These are phyloP conservation scores for Golubevia sp. DNA, from an alignment of 1,284 basidiomycete genomes.

Conservation along the genomic window DNA sequence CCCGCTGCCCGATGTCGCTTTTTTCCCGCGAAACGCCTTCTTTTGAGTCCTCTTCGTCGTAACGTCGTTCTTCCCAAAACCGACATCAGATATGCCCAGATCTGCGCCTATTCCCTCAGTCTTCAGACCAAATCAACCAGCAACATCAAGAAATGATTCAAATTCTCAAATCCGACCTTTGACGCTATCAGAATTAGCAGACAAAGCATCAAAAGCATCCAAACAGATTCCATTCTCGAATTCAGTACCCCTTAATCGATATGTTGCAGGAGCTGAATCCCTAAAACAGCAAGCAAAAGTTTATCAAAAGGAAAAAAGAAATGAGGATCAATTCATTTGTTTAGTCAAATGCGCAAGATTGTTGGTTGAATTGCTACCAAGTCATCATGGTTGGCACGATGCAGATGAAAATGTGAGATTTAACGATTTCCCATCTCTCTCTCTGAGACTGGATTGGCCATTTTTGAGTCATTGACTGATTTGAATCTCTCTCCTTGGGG, in stretches of 20 bases:
- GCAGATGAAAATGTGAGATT: not conserved
- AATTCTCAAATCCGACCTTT: not conserved
- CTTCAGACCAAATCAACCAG: not conserved
- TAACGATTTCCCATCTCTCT: not conserved
- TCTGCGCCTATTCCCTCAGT: slow-evolving; percentile 5
- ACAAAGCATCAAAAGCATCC: slow-evolving; percentile 2
- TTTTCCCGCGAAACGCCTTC: too few species aligned
- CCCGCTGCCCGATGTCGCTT: too few species aligned
- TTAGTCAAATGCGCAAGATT: slow-evolving; percentile 26
- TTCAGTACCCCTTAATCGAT: slow-evolving; percentile 8
- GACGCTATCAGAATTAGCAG: slow-evolving; percentile 3
- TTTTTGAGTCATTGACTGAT: not conserved
- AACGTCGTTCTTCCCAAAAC: too few species aligned
- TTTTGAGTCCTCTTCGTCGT: too few species aligned
- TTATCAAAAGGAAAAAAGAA: slow-evolving; percentile 9
- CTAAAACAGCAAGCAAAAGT: slow-evolving; percentile 10
- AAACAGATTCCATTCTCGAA: slow-evolving; percentile 3
- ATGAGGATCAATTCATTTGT: slow-evolving; percentile 13
- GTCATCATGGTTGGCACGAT: slow-evolving; percentile 10
- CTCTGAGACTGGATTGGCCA: not conserved
- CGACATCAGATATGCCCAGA: too few species aligned
- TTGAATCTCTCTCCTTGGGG: slow-evolving; percentile 9
- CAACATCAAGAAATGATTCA: too few species aligned
- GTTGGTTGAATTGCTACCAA: slow-evolving; percentile 22
- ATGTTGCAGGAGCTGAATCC: slow-evolving; percentile 8